Percentiles rank a stretch among this genome's conserved stretches.
phyloP scores from a whole-genome alignment of 108 stramenopile species.

The Aurantiochytrium sp. region DNA sequence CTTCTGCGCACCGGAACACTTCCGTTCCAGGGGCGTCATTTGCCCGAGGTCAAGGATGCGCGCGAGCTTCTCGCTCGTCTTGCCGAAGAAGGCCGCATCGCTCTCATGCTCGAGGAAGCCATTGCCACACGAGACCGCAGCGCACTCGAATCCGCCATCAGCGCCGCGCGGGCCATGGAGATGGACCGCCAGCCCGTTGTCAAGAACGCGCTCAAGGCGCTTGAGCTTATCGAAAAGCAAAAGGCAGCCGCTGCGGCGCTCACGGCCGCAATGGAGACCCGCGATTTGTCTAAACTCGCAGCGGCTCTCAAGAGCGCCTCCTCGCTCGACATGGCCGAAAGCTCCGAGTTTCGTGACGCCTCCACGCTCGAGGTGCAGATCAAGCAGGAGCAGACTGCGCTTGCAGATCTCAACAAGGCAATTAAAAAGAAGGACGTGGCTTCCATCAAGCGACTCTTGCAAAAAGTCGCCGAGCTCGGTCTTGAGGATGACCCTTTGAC shows the following conservation, averaged over 20 bases:
- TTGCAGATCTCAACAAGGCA: conserved; percentile 27
- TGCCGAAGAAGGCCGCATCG: conserved; percentile 31
- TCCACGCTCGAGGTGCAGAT: conserved; percentile 25
- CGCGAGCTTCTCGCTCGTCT: conserved; percentile 24
- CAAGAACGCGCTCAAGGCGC: background rate
- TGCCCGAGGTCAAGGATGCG: conserved; percentile 30
- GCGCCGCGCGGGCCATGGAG: conserved; percentile 17
- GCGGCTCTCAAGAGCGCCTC: conserved; percentile 26
- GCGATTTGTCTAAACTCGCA: conserved; percentile 34
- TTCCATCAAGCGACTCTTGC: background rate
- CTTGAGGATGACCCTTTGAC: background rate
- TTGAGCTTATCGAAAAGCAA: conserved; percentile 33
- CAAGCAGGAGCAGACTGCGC: conserved; percentile 42
- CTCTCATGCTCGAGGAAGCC: conserved; percentile 22
- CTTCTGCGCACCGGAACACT: conserved; percentile 22
- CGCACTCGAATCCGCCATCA: conserved; percentile 25
- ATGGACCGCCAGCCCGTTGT: background rate
- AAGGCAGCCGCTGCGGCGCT: conserved; percentile 27
- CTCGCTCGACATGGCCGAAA: conserved; percentile 17
- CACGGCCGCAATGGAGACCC: conserved; percentile 17
- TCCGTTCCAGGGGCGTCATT: conserved; percentile 29
- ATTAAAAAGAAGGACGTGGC: conserved; percentile 24
- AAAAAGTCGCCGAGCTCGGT: conserved; percentile 23
- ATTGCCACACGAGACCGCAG: conserved; percentile 26
- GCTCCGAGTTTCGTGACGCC: conserved; percentile 32